Base-by-base conservation (phyloP, 306 rosid species). In the Casuarina glauca region DNA sequence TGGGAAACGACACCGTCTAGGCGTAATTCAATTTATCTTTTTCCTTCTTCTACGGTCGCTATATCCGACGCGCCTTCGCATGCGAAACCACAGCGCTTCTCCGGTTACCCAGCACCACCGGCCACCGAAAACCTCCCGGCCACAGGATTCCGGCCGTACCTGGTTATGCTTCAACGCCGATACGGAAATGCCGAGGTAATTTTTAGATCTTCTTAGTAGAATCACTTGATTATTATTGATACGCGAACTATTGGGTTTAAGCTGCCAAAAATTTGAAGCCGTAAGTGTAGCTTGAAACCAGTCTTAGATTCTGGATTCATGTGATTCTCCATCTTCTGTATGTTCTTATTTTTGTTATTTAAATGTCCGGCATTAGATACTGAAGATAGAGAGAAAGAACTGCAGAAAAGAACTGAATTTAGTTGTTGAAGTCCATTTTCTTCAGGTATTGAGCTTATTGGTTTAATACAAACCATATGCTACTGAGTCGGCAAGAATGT, bases 401-500 rank as follows among this genome's bases (percentile, higher is more conserved):
- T 71, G 74, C 75, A 83, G n/a, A 15, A 44, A 36, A 43, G 70
- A 55, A 60, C 82, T 80, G 20, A 26, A 60, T 80, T 77, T 35
- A 26, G 26, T 74, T 74, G 17, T 19, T 74, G 6, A 76, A 77
- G 77, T 85, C 78, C 79, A 80, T 70, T 68, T 53, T 66, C 70
- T 74, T 77, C 80, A 75, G 83, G 84, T 58, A 3, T 79, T 76
- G 50, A 78, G 70, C 69, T 75, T 11, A 20, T 72, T 55, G 83
- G 81, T 46, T 50, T 66, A 7, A 49, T 41, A 75, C 16, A 15
- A 44, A 53, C 52, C 69, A 39, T 49, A 46, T 66, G 75, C 52
- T 44, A 38, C 61, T 77, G 49, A 6, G 43, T 73, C 44, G 76
- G 69, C 13, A 61, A 78, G 74, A 81, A 94, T 94, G 98, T 86